A percentile compares a stretch with the other conserved stretches of the same genome.
Conservation (phyloP, 2,329 filamentous ascomycete genomes). For the Pseudogymnoascus sp. region DNA sequence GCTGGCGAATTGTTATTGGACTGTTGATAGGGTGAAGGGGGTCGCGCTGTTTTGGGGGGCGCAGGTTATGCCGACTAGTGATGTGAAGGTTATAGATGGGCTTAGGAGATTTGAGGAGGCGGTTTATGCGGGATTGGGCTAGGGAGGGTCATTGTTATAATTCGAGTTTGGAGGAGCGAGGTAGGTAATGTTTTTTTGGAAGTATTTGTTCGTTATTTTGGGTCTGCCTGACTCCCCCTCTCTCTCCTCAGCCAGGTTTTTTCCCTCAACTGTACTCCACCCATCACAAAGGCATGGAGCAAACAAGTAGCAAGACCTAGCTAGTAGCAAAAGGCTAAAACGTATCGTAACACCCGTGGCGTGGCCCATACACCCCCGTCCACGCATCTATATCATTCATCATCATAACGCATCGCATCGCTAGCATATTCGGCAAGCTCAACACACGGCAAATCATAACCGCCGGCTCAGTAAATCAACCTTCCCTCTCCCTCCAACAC, state of each 20-base stretch:
- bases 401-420: not conserved
- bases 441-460: not conserved
- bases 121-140: not conserved
- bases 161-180: too few species aligned
- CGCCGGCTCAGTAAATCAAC: not conserved
- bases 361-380: not conserved
- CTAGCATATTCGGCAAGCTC: not conserved
- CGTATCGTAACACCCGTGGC: not conserved
- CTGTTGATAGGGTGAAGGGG: not conserved
- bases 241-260: not conserved
- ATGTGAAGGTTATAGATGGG: constrained; percentile 7
- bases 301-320: not conserved
- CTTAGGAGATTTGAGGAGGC: constrained; percentile 10
- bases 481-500: not conserved
- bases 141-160: too few species aligned
- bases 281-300: not conserved
- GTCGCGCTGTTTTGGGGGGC: constrained; percentile 7
- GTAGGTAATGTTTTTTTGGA: too few species aligned
- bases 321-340: not conserved
- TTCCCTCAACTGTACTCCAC: not conserved
- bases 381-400: not conserved
- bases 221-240: not conserved
- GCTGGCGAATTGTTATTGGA: constrained; percentile 10
- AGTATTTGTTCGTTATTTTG: too few species aligned
- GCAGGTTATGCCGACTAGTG: constrained; percentile 11